These are phyloP conservation scores for Asterochloris sp. DNA, from an alignment of 139 green algal genomes.

Conservation along the genomic window DNA sequence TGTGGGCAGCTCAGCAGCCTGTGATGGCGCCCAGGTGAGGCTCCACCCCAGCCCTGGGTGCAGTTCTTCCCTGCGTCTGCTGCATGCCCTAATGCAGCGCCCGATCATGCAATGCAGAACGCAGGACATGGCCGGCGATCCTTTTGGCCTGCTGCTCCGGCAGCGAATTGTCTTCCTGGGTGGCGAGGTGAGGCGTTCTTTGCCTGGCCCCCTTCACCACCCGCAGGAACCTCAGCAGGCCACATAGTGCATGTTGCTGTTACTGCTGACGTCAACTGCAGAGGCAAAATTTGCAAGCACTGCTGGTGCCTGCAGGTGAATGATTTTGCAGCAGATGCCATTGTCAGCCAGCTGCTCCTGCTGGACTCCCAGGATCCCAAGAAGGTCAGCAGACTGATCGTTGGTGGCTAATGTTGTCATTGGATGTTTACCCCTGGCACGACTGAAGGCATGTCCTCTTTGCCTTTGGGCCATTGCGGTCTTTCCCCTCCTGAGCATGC, in stretches of 20 bases:
- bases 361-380: slow-evolving; percentile 91
- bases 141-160: slow-evolving; percentile 90
- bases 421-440: too few relatives aligned
- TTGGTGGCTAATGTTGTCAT: too few relatives aligned
- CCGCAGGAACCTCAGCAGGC: neutral
- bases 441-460: too few relatives aligned
- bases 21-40: slow-evolving; percentile 22
- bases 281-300: neutral
- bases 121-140: slow-evolving; percentile 83
- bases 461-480: too few relatives aligned
- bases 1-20: slow-evolving; percentile 24
- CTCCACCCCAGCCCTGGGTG: too few relatives aligned
- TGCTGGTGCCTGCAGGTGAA: slow-evolving; percentile 69
- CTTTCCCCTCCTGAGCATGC: neutral
- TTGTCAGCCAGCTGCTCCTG: slow-evolving; percentile 96
- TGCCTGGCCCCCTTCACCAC: too few relatives aligned
- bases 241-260: neutral
- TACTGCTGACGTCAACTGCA: neutral
- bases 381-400: slow-evolving; percentile 43
- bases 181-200: slow-evolving; percentile 51
- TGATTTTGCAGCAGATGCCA: slow-evolving; percentile 92
- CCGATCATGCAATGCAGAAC: slow-evolving; percentile 31
- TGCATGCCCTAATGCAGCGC: neutral
- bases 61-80: too few relatives aligned
- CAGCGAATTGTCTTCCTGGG: slow-evolving; percentile 97